Base-by-base conservation (phyloP, 225 moss, liverwort and hornwort genomes). In the Pseudoscleropodium purum region DNA sequence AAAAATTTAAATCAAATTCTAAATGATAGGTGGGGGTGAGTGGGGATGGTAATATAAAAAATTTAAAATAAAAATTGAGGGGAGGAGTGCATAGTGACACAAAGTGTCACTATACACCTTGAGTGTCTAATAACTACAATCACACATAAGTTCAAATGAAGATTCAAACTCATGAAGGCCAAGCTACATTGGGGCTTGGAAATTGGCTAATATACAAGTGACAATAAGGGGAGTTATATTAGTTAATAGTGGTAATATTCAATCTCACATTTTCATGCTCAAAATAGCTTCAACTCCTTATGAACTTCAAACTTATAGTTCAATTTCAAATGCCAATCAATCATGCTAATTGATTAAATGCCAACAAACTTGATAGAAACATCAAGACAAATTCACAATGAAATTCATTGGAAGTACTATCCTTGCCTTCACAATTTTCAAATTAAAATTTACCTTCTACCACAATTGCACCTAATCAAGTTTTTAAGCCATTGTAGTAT, bases 391-490 rank as follows among this genome's bases (percentile, higher is more conserved):
- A 29, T 45, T 45, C 9, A 30, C 10, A 29, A 30, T 45, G 4
- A 45, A 74, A 43, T 3, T 74, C 74, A 10, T 74, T 27, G 3
- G 15, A 27, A 26, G 43, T 3, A 41, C 27, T 72, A 3, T 43
- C 15, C 43, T 43, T 16, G 43, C 9, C 27, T 72, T 4, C 0
- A 1, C 41, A 41, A 5, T 72, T 41, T 41, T 16, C 27, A 73
- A 73, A 41, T 73, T 41, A 5, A 73, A 43, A 41, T 41, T 72
- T 8, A 26, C 5, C 14, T 24, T 24, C 2, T 39, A 5, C 2
- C 0, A 0, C 3, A 26, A 0, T 26, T 41, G 15, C 0, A 8
- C 2, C 7, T 0, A 39, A 0, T 69, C 4, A 70, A 39, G 41
- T 72, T 72, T 41, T 9, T 26, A 13, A 72, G 5, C 26, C 27